A percentile compares a stretch with the other conserved stretches of the same genome.
Conservation (phyloP, 2,329 filamentous ascomycete genomes). For the Arachnomyces sp. region DNA sequence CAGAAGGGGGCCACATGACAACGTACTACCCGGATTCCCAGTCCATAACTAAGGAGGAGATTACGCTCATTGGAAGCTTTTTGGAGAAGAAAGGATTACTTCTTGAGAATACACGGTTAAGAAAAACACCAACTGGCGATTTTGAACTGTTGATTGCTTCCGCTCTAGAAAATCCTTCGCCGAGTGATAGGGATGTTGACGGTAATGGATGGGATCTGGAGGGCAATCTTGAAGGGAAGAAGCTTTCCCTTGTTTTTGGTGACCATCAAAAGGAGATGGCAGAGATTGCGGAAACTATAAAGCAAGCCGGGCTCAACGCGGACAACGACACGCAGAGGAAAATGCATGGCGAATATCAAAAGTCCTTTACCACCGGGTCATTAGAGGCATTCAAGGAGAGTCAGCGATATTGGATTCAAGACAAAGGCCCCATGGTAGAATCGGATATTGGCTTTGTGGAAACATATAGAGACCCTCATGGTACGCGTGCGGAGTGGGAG, state of each 20-base stretch:
- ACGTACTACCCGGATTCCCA: slow-evolving; percentile 74
- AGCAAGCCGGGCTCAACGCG: slow-evolving; percentile 58
- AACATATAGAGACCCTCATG: slow-evolving; percentile 75
- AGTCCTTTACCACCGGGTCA: slow-evolving; percentile 66
- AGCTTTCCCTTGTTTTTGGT: slow-evolving; percentile 62
- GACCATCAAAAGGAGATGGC: slow-evolving; percentile 67
- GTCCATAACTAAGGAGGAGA: slow-evolving; percentile 65
- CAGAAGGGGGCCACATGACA: slow-evolving; percentile 66
- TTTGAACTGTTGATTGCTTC: slow-evolving; percentile 72
- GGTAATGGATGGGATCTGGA: slow-evolving; percentile 54
- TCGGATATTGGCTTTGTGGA: slow-evolving; percentile 78
- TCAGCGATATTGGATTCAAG: slow-evolving; percentile 72
- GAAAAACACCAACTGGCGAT: slow-evolving; percentile 54
- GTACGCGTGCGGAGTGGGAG: slow-evolving; percentile 76
- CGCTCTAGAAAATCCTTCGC: slow-evolving; percentile 51
- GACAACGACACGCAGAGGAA: slow-evolving; percentile 66
- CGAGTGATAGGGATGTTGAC: slow-evolving; percentile 58
- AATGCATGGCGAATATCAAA: slow-evolving; percentile 66
- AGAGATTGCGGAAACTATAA: slow-evolving; percentile 56
- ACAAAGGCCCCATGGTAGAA: slow-evolving; percentile 72
- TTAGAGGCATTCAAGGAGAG: slow-evolving; percentile 71
- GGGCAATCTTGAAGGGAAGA: slow-evolving; percentile 57
- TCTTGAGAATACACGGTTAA: slow-evolving; percentile 65
- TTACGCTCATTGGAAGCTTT: slow-evolving; percentile 62
- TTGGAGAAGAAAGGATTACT: slow-evolving; percentile 64